These are phyloP conservation scores for Angomonas deanei DNA, from an alignment of 208 protist genomes.

Conservation along the genomic window DNA sequence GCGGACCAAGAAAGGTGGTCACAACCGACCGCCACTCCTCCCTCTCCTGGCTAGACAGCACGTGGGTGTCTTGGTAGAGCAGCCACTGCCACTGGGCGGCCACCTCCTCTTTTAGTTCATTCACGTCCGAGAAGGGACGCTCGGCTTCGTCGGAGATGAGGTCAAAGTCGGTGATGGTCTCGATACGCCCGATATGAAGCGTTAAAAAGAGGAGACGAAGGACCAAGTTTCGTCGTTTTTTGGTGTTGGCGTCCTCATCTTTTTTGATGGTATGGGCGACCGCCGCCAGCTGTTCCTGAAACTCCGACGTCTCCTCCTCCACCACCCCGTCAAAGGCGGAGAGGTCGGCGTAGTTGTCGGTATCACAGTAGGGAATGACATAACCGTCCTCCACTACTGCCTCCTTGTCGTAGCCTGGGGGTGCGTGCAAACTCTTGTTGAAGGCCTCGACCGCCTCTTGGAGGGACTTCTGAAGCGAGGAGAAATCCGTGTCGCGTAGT, in stretches of 20 bases:
- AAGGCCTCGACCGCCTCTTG: constrained; percentile 35
- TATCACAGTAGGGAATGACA: constrained; percentile 53
- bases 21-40: constrained; percentile 48
- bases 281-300: constrained; percentile 19
- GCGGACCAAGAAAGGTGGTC: constrained; percentile 40
- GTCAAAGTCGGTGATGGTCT: constrained; percentile 25
- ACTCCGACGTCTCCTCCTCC: constrained; percentile 33
- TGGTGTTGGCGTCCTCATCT: not conserved
- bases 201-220: constrained; percentile 68
- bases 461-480: constrained; percentile 42
- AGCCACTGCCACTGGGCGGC: constrained; percentile 40
- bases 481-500: constrained; percentile 7
- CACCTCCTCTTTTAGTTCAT: constrained; percentile 56
- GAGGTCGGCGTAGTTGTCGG: constrained; percentile 79
- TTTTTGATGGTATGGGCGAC: not conserved
- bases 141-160: constrained; percentile 26
- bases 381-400: constrained; percentile 11
- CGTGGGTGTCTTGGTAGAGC: constrained; percentile 27
- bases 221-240: constrained; percentile 28
- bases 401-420: constrained; percentile 37
- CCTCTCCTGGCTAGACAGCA: constrained; percentile 38
- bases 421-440: constrained; percentile 30
- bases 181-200: constrained; percentile 37
- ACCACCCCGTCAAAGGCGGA: constrained; percentile 38
- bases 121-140: constrained; percentile 21